These are phyloP conservation scores for Conringia planisiliqua DNA, from an alignment of 345 rosid species.

Conservation along the genomic window DNA sequence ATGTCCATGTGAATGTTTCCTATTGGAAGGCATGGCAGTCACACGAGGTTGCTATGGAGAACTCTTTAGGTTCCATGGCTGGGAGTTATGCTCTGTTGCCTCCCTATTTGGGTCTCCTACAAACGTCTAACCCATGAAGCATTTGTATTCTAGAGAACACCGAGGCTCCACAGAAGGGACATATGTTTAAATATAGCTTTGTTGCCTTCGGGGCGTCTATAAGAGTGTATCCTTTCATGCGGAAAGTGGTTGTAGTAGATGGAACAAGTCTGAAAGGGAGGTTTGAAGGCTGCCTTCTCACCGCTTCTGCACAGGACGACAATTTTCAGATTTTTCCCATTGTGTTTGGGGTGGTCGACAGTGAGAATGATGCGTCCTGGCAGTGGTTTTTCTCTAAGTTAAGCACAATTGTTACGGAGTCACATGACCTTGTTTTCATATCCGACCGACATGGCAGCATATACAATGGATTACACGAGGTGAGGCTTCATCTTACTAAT, in stretches of 20 bases:
- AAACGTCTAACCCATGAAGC: not conserved
- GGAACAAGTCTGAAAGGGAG: not conserved
- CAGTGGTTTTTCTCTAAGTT: not conserved
- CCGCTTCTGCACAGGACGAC: not conserved
- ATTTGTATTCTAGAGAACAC: not conserved
- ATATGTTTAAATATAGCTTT: not conserved
- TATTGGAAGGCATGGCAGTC: not conserved
- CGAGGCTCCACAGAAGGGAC: not conserved
- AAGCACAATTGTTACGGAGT: no score
- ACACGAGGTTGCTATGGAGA: not conserved
- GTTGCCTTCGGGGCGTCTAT: not conserved
- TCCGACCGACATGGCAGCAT: no score
- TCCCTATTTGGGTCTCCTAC: not conserved
- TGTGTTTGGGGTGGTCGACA: not conserved
- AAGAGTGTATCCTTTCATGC: not conserved
- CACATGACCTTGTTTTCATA: no score
- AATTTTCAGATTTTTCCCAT: not conserved
- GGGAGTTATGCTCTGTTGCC: not conserved
- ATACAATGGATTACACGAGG: no score
- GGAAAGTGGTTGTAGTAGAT: not conserved
- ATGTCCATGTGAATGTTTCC: not conserved
- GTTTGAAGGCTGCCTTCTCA: not conserved
- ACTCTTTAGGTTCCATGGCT: not conserved
- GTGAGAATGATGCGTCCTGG: not conserved
- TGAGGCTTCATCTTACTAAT: no score